Evolutionary conservation across 2,329 filamentous ascomycete genomes (phyloP), one percentile per base, ranked within the genome.

Genomic region (Camptophora hylomeconis): DNA sequence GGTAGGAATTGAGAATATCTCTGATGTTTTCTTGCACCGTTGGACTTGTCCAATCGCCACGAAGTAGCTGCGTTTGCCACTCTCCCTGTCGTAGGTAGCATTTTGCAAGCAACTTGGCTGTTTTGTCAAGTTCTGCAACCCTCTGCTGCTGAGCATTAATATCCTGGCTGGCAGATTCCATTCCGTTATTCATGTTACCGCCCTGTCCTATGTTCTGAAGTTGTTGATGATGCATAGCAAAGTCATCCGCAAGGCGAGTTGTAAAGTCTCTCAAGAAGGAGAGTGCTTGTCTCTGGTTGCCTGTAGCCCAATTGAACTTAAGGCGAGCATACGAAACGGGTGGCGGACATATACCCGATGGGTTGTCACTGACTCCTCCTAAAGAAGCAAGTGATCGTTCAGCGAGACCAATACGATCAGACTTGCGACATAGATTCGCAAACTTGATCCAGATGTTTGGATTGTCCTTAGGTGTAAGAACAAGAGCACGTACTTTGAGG

Each of bases 391-490:
- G 62, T 7, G 86, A 92, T 58, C 93, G 92, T 58, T 98, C 89
- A 1, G 89, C 89, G 26, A 99, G 69, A 7, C 89, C 87, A 67
- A 87, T 86, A 17, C 89, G 79, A 33, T 83, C 80, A 24, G 87
- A 93, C 56, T 98, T 99, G 46, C 92, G 80, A 56, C 92, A 99
- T 5, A 98, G 72, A 46, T 95, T 98, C 46, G 89, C 82, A 52
- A 94, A 98, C 52, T 98, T 99, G 63, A 98, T 95, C 75, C 86
- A 94, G 84, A 98, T 98, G 47, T 92, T 81, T 65, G 92, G 83
- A 47, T 94, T 94, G 52, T 99, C 86, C 18, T 73, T 73, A 0
- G 92, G 87, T 1, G 77, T 77, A 37, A 95, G 87, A 35, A 99
- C 89, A 28, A 99, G 66, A 12, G 84, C 81, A 36, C 89, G 75